Conservation (phyloP, 1,139 yeast species). For the Geotrichum klebahnii region DNA sequence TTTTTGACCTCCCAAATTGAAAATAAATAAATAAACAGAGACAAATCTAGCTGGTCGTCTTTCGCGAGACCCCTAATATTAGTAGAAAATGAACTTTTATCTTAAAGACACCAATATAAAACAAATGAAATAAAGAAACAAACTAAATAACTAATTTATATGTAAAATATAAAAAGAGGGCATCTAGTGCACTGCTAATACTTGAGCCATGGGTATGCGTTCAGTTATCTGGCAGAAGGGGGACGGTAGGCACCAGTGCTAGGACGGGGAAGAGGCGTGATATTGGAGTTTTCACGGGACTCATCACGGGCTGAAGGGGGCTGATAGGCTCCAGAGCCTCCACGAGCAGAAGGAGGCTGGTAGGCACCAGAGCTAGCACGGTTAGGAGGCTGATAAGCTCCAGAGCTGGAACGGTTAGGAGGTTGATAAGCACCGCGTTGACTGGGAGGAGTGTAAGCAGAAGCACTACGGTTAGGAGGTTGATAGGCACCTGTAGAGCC, state of each 20-base stretch:
- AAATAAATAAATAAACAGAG: too few species aligned
- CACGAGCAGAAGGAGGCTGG: slow-evolving; percentile 12
- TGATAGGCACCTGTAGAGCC: slow-evolving; percentile 2
- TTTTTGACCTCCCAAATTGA: background rate
- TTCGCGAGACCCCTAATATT: too few species aligned
- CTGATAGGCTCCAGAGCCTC: slow-evolving; percentile 1
- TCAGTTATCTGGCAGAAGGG: slow-evolving; percentile 5
- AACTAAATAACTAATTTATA: slow-evolving; percentile 3
- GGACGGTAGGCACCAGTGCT: slow-evolving; percentile 7
- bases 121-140: slow-evolving; percentile 1
- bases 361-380: slow-evolving; percentile 9
- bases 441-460: slow-evolving; percentile 8
- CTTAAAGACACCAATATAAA: background rate
- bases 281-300: background rate
- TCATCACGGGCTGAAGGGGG: slow-evolving; percentile 3
- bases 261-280: background rate
- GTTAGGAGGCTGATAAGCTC: slow-evolving; percentile 12
- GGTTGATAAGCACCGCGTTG: slow-evolving; percentile 13
- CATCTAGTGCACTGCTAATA: too few species aligned
- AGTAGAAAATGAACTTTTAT: background rate
- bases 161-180: too few species aligned
- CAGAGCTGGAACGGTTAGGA: slow-evolving; percentile 5
- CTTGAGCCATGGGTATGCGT: too few species aligned
- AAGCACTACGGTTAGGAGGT: slow-evolving; percentile 12
- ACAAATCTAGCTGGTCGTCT: too few species aligned